A percentile compares a stretch with the other conserved stretches of the same genome.
phyloP scores from a whole-genome alignment of 352 stramenopile genomes.

The Vaucheria bursata region DNA sequence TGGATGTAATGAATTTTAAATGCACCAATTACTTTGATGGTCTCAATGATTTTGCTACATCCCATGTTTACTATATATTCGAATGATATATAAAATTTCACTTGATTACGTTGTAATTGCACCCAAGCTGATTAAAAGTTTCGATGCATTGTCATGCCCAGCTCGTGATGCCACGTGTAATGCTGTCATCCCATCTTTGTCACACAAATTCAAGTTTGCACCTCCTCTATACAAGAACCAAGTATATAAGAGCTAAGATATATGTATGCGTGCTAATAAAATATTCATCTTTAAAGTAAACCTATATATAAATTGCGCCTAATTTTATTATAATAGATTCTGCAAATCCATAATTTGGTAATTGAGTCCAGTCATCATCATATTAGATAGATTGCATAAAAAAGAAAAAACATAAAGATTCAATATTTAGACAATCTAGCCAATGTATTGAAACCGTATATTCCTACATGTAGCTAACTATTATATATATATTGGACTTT shows the following conservation, averaged over 20 bases:
- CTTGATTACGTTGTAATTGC: constrained; percentile 7
- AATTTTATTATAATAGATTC: background rate
- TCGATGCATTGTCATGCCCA: background rate
- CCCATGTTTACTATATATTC: too few relatives aligned
- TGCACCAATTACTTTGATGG: too few relatives aligned
- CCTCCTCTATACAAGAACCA: background rate
- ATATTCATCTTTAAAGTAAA: background rate
- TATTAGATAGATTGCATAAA: too few relatives aligned
- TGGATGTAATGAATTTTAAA: too few relatives aligned
- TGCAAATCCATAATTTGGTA: background rate
- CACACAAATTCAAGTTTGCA: background rate
- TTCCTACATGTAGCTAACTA: too few relatives aligned
- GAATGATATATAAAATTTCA: too few relatives aligned
- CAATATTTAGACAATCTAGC: too few relatives aligned
- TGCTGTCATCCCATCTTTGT: constrained; percentile 1
- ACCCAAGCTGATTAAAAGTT: background rate
- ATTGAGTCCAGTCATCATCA: too few relatives aligned
- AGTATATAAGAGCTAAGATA: background rate
- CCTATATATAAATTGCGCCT: background rate
- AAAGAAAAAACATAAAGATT: too few relatives aligned
- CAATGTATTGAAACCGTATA: too few relatives aligned
- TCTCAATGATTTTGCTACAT: too few relatives aligned
- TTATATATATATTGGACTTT: too few relatives aligned
- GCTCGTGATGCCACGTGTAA: background rate
- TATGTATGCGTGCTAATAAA: background rate